Evolutionary conservation across 768 basidiomycete genomes (phyloP).

Genomic region (Macrolepiota fuliginosa): DNA sequence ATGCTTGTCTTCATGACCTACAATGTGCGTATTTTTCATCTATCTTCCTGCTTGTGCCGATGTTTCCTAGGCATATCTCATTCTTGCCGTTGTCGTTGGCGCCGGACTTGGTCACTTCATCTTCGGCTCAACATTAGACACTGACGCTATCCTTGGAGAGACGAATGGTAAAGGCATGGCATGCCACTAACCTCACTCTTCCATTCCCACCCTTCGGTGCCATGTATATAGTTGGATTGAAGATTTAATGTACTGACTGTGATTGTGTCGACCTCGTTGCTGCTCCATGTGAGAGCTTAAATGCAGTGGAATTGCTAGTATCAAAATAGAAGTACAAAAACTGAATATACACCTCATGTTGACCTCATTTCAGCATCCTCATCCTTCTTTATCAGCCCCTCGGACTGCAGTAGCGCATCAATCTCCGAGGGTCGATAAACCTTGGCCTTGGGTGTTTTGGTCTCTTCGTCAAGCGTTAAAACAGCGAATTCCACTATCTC

Average conservation of each 20-base stretch:
- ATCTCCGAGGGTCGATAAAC: constrained; percentile 90
- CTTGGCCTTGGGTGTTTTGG: constrained; percentile 82
- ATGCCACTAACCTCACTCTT: constrained; percentile 55
- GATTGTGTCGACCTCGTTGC: background rate
- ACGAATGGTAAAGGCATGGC: constrained; percentile 65
- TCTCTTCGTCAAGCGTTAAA: constrained; percentile 76
- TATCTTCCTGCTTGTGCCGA: constrained; percentile 2
- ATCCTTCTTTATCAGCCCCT: constrained; percentile 85
- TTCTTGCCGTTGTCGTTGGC: constrained; percentile 76
- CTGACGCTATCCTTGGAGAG: constrained; percentile 52
- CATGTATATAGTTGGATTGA: background rate
- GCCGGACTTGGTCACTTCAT: constrained; percentile 83
- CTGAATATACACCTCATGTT: constrained; percentile 24
- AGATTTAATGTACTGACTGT: background rate
- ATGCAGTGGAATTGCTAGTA: constrained; percentile 44
- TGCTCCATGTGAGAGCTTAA: constrained; percentile 22
- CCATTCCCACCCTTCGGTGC: background rate
- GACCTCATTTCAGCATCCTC: constrained; percentile 80
- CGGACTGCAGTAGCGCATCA: constrained; percentile 73
- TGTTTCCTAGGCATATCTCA: constrained; percentile 71
- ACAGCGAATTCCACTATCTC: constrained; percentile 91
- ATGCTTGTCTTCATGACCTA: constrained; percentile 99
- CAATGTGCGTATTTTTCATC: constrained; percentile 57
- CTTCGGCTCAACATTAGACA: constrained; percentile 64
- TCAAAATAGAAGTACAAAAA: constrained; percentile 25